phyloP scores from a whole-genome alignment of 176 grass and related monocot species.

The Pharus latifolius region DNA sequence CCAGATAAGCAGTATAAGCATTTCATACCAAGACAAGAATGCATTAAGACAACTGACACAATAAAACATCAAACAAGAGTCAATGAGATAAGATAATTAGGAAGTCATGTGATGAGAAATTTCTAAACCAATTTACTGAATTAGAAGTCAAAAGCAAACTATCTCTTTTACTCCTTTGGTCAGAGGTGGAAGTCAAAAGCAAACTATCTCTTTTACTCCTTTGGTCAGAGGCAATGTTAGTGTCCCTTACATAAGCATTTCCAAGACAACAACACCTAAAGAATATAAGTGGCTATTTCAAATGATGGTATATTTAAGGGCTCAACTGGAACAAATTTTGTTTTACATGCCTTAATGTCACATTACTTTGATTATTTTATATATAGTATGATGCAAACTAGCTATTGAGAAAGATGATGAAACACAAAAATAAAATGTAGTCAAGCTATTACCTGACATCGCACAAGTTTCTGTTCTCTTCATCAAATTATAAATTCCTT shows the following conservation, averaged over 20 bases:
- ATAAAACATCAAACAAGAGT: not conserved
- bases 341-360: not conserved
- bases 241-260: not conserved
- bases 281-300: not conserved
- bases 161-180: not conserved
- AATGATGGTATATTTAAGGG: not conserved
- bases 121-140: not conserved
- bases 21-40: not conserved
- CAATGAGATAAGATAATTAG: not conserved
- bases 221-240: not conserved
- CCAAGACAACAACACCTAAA: not conserved
- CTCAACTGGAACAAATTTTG: not conserved
- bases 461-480: constrained; percentile 22
- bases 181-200: not conserved
- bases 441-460: constrained; percentile 59
- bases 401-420: not conserved
- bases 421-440: not conserved
- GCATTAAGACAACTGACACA: not conserved
- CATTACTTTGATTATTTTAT: not conserved
- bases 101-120: not conserved
- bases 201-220: not conserved
- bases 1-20: not conserved
- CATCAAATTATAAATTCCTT: constrained; percentile 42
- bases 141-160: not conserved
- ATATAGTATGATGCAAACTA: not conserved